Evolutionary conservation across 2,329 filamentous ascomycete genomes (phyloP).

Genomic region (Fusarium sp.): DNA sequence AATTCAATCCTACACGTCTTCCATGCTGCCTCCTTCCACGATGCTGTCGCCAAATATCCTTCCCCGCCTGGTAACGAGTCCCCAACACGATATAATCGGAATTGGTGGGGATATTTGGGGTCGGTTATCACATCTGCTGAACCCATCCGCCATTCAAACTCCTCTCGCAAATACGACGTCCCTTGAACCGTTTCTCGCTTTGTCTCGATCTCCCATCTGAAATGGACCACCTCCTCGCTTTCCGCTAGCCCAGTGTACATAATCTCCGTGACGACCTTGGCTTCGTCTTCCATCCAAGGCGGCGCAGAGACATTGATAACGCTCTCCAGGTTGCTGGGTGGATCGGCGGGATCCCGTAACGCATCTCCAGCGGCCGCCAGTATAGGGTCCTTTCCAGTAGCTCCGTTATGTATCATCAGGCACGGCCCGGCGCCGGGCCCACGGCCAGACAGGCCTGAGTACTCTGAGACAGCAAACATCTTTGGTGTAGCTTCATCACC

Average conservation of each 20-base stretch:
- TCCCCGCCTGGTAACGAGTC: neutral
- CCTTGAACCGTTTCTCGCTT: constrained; percentile 17
- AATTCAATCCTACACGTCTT: constrained; percentile 37
- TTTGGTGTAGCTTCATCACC: constrained; percentile 28
- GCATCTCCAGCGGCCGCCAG: constrained; percentile 31
- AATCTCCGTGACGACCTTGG: constrained; percentile 28
- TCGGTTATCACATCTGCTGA: constrained; percentile 20
- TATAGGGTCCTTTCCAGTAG: constrained; percentile 28
- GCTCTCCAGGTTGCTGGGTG: constrained; percentile 25
- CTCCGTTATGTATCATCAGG: constrained; percentile 32
- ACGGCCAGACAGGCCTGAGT: constrained; percentile 28
- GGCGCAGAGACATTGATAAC: constrained; percentile 30
- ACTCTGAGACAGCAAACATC: constrained; percentile 35
- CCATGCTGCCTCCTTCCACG: constrained; percentile 36
- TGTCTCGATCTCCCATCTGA: constrained; percentile 33
- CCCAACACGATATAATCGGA: constrained; percentile 34
- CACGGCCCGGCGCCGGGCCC: constrained; percentile 22
- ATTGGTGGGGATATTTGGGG: constrained; percentile 31
- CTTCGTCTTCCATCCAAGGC: constrained; percentile 21
- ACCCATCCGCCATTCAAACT: constrained; percentile 35
- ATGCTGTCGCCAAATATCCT: constrained; percentile 30
- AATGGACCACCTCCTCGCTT: constrained; percentile 22
- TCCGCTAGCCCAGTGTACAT: constrained; percentile 29
- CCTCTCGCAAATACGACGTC: constrained; percentile 21
- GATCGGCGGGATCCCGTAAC: constrained; percentile 20